Base-by-base conservation (phyloP, 192 early-diverging fungal species). In the Linnemannia hyalina region DNA sequence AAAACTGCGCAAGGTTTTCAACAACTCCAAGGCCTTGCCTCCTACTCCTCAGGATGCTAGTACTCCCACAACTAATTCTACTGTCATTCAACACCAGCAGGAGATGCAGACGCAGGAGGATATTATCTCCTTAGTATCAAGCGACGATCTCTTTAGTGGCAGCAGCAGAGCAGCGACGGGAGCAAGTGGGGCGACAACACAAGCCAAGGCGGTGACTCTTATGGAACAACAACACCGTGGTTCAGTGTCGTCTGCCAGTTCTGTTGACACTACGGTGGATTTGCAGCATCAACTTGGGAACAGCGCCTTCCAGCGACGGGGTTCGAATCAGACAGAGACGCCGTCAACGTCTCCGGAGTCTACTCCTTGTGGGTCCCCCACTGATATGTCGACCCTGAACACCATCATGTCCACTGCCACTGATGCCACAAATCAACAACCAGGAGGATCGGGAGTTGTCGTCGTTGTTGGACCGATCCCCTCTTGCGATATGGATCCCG, bases 1-100 rank as follows among this genome's bases (percentile, higher is more conserved):
- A 0, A 81, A 78, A 40, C 40, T 86, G 3, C 79, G 84, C 32
- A 86, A 86, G 44, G 84, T 81, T 16, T 86, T 86, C 72, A 73
- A 47, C 57, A 49, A 77, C 20, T 16, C 44, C 63, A 77, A 44
- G 9, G 22, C 42, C 6, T 20, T 35, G 36, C 42, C 65, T 22
- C 55, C 42, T 23, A 32, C 42, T 15, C 65, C 40, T n/a, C 73
- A 54, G 7, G 29, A 54, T 18, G 42, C 18, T n/a, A 29, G 26
- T 23, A 75, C 36, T 32, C 32, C 47, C 23, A 23, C 60, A 4
- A 29, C 11, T 10, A 32, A 23, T 32, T 65, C 60, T 26, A 32
- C 29, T 70, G 23, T 60, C 38, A 70, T 36, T 26, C 71, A 60
- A 38, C 49, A 76, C 13, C n/a, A 40, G 15, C 81, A 32, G 42